Evolutionary conservation across 768 basidiomycete genomes (phyloP), one percentile per base, ranked within the genome.

Genomic region (Hemileccinum impolitum): DNA sequence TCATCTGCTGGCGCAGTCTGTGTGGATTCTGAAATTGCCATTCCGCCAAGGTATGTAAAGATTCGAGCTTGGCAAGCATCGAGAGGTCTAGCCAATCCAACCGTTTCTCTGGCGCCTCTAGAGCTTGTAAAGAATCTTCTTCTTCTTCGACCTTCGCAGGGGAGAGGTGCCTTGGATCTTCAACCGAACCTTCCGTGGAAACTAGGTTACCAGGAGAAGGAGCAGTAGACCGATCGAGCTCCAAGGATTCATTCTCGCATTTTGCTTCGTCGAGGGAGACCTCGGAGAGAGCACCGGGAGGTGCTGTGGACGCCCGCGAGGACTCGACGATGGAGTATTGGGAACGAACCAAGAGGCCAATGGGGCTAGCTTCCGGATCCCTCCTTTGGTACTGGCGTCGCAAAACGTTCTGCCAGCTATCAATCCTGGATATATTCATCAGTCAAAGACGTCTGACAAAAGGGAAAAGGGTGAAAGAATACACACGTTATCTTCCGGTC

Each of bases 1-100:
- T 86, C 88, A 92, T 90, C 40, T 86, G 67, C 38, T 73, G 75
- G 50, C 89, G 75, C 18, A 93, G 58, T 47, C 85, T 76, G 45
- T 75, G 74, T 5, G 88, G 80, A 60, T 89, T 88, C 51, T 90
- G 84, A 54, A 93, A 91, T 58, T 90, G 88, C 91, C 91, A 94
- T 68, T 94, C 91, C 25, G 76, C 77, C 42, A 93, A 70, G 14
- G 79, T 70, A 56, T 90, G 79, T 59, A 92, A 69, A 4, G 85
- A 81, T 51, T 90, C 85, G 37, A 94, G 77, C 67, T 90, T 90
- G 30, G 70, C 69, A 35, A 83, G 73, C 77, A 87, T 82, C 2
- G 82, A 74, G 23, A 92, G 78, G 38, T 84, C 75, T 38, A 80
- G 70, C 89, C 90, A 92, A 60, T 87, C 76, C 48, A 75, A 74